Conservation (phyloP, 257 asterid species). For the Handroanthus guayacan region DNA sequence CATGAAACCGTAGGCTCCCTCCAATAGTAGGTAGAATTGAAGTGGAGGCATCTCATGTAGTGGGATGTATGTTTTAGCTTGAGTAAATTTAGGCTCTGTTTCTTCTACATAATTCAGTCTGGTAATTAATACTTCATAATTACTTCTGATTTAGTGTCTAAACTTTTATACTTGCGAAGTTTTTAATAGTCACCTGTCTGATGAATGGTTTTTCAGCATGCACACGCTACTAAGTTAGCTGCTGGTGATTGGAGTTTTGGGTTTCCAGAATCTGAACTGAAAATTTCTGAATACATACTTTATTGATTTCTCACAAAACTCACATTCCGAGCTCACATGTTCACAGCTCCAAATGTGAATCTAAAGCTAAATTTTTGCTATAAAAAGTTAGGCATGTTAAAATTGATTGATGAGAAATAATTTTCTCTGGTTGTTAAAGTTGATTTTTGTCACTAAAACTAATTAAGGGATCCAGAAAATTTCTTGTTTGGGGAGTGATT, state of each 20-base stretch:
- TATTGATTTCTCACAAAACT: not conserved
- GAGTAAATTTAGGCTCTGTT: not conserved
- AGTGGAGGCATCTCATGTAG: not conserved
- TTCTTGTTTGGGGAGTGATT: slow-evolving; percentile 3
- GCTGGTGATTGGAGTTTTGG: not conserved
- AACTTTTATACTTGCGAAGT: not conserved
- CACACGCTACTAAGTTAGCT: slow-evolving; percentile 1
- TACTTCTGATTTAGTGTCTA: not conserved
- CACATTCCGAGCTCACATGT: not conserved
- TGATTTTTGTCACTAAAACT: not conserved
- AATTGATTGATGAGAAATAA: not conserved
- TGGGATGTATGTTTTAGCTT: not conserved
- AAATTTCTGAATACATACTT: not conserved
- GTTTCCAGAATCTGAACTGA: not conserved
- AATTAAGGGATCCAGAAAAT: not conserved
- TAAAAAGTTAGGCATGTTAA: not conserved
- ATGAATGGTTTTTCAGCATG: slow-evolving; percentile 13
- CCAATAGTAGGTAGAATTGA: too few relatives aligned
- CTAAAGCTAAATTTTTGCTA: slow-evolving; percentile 6
- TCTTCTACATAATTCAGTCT: slow-evolving; percentile 22
- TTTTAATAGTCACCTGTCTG: slow-evolving; percentile 7
- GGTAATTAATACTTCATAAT: not conserved
- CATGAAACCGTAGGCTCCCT: too few relatives aligned
- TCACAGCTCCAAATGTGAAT: slow-evolving; percentile 12
- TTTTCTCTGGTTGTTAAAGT: slow-evolving; percentile 4